Base-by-base conservation (phyloP, 495 filamentous ascomycete genomes). In the Lophiotrema nucula region DNA sequence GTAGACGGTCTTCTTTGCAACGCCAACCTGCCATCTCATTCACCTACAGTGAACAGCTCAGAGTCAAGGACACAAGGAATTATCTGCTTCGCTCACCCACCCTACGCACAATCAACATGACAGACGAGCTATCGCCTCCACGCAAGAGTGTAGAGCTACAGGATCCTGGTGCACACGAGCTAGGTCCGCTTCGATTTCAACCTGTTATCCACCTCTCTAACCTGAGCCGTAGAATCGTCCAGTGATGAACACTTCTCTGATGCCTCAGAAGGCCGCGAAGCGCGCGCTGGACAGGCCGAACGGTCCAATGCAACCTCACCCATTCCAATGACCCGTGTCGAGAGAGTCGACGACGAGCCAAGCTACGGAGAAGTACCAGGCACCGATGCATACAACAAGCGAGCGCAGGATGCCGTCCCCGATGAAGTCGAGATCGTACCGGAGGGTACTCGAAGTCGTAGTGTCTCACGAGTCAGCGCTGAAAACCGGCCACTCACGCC, bases 211-310 rank as follows among this genome's bases (percentile, higher is more conserved):
- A 35, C 27, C 2, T 2, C 10, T 26, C 54, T 53, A 57, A 54
- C 42, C 21, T 35, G 47, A 62, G 58, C 67, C 53, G 23, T 56
- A 81, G 83, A 79, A 70, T 79, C 76, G 44, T 86, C 86, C 53
- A 89, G 79, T 52, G 81, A 95, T 24, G 91, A 96, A 47, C 88
- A 95, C 72, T 96, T 91, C 71, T 90, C 90, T 46, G 91, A 95
- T 77, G 91, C 91, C 57, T 87, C 83, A 53, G 88, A 92, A 71
- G 88, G 83, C 58, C 75, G 53, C 26, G 72, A 49, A 68, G 63
- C 46, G 58, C 67, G 39, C 19, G 31, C 26, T 18, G 48, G 31
- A 24, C 56, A 58, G 48, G 68, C 54, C 11, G 59, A 42, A 6
- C 26, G 58, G 26, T 62, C 62, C n/a, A 44, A 70, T 57, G 69